Base-by-base conservation (phyloP, 768 basidiomycete species). In the Cystofilobasidium bisporidii region DNA sequence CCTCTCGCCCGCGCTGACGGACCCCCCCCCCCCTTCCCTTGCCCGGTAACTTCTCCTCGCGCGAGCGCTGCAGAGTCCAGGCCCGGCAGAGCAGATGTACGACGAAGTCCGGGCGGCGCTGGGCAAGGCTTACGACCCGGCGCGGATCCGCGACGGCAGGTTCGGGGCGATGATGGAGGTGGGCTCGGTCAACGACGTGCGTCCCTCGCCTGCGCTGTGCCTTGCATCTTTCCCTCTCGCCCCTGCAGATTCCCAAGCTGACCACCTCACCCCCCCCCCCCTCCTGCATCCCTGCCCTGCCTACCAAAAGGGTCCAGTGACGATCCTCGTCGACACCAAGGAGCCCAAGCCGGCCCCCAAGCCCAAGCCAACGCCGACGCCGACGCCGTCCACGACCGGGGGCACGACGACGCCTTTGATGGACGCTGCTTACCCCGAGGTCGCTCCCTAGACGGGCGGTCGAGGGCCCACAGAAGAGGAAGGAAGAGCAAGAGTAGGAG, bases 101-200 rank as follows among this genome's bases (percentile, higher is more conserved):
- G 77, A 80, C 47, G 80, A 81, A 32, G 91, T 94, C 74, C 76
- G 96, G 45, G 82, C 85, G 40, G 81, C 82, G 70, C 81, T 96
- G 63, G 80, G 83, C 48, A 78, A 81, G 63, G 73, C 81, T 30
- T 93, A 96, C 77, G 81, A 83, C 70, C 77, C 86, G 10, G 84
- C 86, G 59, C 89, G 85, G 76, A 85, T 96, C 71, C 82, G 89
- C 93, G 92, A 97, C 76, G 92, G 92, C n/a, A 81, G 80, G 71
- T 96, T 97, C 74, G 91, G 91, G 38, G 92, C 91, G 6, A 94
- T 94, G 92, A 97, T 97, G 92, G 83, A 85, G 66, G 89, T 97
- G 62, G 83, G 80, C 70, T 77, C 94, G 65, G 86, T 83, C 26
- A 97, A 97, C 75, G 92, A 97, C 80, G 91, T 89, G 76, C 47